Evolutionary conservation across 257 asterid genomes (phyloP), one percentile per base, ranked within the genome.

Genomic region (Solanum pimpinellifolium): DNA sequence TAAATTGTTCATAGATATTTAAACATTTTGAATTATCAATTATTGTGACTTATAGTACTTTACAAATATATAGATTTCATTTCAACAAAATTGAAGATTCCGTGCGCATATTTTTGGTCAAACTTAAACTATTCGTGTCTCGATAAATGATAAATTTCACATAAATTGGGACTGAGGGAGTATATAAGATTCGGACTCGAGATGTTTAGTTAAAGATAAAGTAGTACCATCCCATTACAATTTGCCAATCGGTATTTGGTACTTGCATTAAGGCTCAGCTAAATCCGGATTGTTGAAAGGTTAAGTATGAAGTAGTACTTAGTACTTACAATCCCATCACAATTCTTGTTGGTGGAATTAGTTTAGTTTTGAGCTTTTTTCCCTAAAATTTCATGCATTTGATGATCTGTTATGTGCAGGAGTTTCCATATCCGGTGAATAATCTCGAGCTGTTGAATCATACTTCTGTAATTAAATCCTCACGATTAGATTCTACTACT

Each of bases 371-470:
- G 18, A 1, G 10, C 23, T 35, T 10, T 35, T 66, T 42, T 1
- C 6, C 82, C 37, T 42, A 77, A 25, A 18, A 44, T 77, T 77
- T 8, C 39, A 15, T 44, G 65, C 62, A 77, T 77, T 44, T 77
- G 84, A 15, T 77, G 37, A 77, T 25, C 44, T 59, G 85, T 66
- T 83, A 49, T 41, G 41, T 69, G 12, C 94, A 93, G 95, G 87
- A 85, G 23, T 90, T 87, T 73, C 49, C 90, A 83, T 93, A 89
- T 92, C 91, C 94, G 20, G 90, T 89, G 44, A 85, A 65, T 78
- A 59, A 31, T 52, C 49, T 23, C 15, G 87, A 66, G 2, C 21
- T 23, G 21, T 47, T 80, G 20, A 66, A 70, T 41, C 66, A 25
- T 25, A 39, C 42, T 41, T 10, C 92, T 16, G 91, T 92, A 84